Evolutionary conservation across 1,284 basidiomycete species (phyloP).

Genomic region (Vanrija sp.): DNA sequence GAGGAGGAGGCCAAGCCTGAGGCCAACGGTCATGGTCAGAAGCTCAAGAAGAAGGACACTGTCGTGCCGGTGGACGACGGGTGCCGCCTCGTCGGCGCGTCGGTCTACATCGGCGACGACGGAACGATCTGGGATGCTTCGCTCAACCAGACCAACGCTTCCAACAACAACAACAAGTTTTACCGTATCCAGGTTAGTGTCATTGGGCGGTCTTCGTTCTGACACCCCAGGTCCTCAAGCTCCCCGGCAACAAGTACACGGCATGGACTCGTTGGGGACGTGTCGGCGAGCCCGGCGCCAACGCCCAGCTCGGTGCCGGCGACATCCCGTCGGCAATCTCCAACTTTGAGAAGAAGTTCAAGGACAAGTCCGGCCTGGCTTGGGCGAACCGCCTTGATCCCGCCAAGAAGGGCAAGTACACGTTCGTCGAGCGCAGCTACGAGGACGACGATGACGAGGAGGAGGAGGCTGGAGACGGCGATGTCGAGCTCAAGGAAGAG

Average conservation of each 20-base stretch:
- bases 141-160: slow-evolving; percentile 64
- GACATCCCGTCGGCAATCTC: slow-evolving; percentile 1
- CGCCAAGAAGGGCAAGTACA: slow-evolving; percentile 16
- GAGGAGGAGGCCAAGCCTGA: neutral
- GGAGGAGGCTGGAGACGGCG: neutral
- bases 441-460: slow-evolving; percentile 13
- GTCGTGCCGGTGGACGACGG: slow-evolving; percentile 12
- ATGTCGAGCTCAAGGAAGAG: slow-evolving; percentile 2
- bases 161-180: slow-evolving; percentile 62
- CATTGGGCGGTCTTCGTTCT: neutral
- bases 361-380: slow-evolving; percentile 18
- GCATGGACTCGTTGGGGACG: slow-evolving; percentile 22
- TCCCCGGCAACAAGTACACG: neutral
- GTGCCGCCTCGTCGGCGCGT: slow-evolving; percentile 8
- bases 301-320: slow-evolving; percentile 5
- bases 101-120: slow-evolving; percentile 55
- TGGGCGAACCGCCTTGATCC: slow-evolving; percentile 9
- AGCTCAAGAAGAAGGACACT: neutral
- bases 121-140: slow-evolving; percentile 62
- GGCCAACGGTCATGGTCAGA: neutral
- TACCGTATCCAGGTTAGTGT: slow-evolving; percentile 19
- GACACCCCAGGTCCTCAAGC: neutral
- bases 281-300: slow-evolving; percentile 17
- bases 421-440: slow-evolving; percentile 19
- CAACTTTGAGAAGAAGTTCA: slow-evolving; percentile 18